A percentile compares a stretch with the other conserved stretches of the same genome.
Evolutionary conservation across 176 grass and related monocot genomes (phyloP).

Genomic region (Carex littledalei): DNA sequence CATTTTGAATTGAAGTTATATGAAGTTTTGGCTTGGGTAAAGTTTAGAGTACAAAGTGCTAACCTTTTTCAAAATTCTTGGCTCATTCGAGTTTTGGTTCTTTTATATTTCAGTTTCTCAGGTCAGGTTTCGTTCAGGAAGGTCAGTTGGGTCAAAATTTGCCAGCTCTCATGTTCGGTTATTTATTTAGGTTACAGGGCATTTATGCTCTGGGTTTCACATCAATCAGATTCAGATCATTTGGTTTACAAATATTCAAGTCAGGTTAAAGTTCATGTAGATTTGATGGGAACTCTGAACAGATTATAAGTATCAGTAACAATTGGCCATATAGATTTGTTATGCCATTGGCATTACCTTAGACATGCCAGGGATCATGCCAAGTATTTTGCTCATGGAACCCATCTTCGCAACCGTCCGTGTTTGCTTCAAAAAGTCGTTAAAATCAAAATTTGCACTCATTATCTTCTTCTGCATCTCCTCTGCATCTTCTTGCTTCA

Average conservation of each 20-base stretch:
- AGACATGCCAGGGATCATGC: conserved; percentile 52
- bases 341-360: conserved; percentile 26
- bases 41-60: background rate
- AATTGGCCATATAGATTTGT: background rate
- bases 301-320: conserved; percentile 12
- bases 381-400: conserved; percentile 50
- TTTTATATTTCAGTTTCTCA: background rate
- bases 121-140: background rate
- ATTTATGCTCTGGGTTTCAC: background rate
- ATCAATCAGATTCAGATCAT: background rate
- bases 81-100: background rate
- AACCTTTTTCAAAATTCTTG: background rate
- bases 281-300: background rate
- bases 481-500: conserved; percentile 92
- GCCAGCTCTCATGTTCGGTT: background rate
- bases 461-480: conserved; percentile 95
- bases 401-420: conserved; percentile 74
- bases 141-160: background rate
- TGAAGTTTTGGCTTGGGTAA: background rate
- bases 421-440: conserved; percentile 92
- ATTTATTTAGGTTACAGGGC: background rate
- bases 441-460: conserved; percentile 94
- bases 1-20: background rate
- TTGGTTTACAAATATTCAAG: background rate
- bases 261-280: background rate